These are phyloP conservation scores for Fusarium sambucinum DNA, from an alignment of 2,329 filamentous ascomycete genomes.

Conservation along the genomic window DNA sequence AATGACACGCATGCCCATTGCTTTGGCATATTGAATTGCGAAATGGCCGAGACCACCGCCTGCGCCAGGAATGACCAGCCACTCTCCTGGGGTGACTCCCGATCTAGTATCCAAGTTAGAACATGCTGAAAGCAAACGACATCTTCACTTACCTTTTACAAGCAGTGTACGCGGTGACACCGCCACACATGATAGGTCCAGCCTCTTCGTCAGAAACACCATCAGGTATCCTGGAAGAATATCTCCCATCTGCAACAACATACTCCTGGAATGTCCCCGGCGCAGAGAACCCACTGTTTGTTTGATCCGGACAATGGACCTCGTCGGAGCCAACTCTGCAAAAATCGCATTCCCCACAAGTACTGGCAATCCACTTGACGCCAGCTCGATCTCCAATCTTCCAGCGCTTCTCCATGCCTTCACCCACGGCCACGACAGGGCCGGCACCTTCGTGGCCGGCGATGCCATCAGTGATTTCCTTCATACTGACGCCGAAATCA, in stretches of 20 bases:
- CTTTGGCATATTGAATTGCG: conserved; percentile 85
- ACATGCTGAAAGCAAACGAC: accelerated
- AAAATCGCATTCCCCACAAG: conserved; percentile 83
- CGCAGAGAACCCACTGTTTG: conserved; percentile 87
- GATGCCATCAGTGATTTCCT: conserved; percentile 53
- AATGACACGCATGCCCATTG: conserved; percentile 83
- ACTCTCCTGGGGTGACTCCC: conserved; percentile 76
- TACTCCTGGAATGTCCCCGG: conserved; percentile 93
- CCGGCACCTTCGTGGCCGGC: conserved; percentile 83
- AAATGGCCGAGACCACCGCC: conserved; percentile 82
- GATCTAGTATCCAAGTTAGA: conserved; percentile 54
- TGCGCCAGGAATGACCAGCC: conserved; percentile 85
- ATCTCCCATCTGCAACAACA: conserved; percentile 82
- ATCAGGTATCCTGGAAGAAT: conserved; percentile 82
- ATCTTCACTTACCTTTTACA: conserved; percentile 70
- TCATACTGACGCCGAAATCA: conserved; percentile 41
- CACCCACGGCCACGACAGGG: conserved; percentile 81
- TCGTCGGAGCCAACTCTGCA: conserved; percentile 79
- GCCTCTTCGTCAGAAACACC: conserved; percentile 78
- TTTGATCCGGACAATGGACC: conserved; percentile 78
- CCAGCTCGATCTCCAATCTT: conserved; percentile 82
- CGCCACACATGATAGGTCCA: conserved; percentile 82
- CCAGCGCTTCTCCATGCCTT: conserved; percentile 78
- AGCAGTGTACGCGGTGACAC: conserved; percentile 86
- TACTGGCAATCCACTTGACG: conserved; percentile 90